Percentiles rank a stretch among this genome's conserved stretches.
phyloP scores from a whole-genome alignment of 495 filamentous ascomycete genomes.

The Podospora conica region DNA sequence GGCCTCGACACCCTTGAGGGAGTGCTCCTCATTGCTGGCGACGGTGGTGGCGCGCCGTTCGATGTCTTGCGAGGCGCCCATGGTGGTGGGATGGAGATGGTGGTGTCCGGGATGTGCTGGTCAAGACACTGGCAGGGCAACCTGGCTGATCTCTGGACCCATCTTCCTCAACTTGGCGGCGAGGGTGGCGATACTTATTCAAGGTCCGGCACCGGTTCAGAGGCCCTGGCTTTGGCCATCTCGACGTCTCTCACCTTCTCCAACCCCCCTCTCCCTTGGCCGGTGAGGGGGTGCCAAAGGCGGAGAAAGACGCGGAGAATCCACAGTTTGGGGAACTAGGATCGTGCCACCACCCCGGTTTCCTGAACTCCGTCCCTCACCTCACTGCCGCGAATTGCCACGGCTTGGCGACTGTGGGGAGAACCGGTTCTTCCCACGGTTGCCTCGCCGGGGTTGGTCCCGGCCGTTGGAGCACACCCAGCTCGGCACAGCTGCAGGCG shows the following conservation, averaged over 20 bases:
- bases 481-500: not conserved
- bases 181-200: not conserved
- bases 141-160: not conserved
- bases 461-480: not conserved
- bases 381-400: not conserved
- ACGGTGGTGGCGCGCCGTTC: not conserved
- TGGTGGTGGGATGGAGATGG: conserved; percentile 4
- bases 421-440: not conserved
- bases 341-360: not conserved
- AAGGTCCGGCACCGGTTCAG: not conserved
- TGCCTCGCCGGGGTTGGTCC: not conserved
- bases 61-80: conserved; percentile 11
- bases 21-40: conserved; percentile 6
- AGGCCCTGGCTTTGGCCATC: not conserved
- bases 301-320: not conserved
- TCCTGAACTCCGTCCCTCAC: not conserved
- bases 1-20: conserved; percentile 2
- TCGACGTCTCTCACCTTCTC: not conserved
- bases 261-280: not conserved
- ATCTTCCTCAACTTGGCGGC: not conserved
- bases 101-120: not conserved
- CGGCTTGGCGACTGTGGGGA: not conserved
- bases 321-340: not conserved
- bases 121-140: not conserved
- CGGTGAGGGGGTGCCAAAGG: not conserved